Percentiles rank a stretch among this genome's conserved stretches.
These are phyloP conservation scores for Crithidia acanthocephali DNA, from an alignment of 208 protist genomes.

Conservation along the genomic window DNA sequence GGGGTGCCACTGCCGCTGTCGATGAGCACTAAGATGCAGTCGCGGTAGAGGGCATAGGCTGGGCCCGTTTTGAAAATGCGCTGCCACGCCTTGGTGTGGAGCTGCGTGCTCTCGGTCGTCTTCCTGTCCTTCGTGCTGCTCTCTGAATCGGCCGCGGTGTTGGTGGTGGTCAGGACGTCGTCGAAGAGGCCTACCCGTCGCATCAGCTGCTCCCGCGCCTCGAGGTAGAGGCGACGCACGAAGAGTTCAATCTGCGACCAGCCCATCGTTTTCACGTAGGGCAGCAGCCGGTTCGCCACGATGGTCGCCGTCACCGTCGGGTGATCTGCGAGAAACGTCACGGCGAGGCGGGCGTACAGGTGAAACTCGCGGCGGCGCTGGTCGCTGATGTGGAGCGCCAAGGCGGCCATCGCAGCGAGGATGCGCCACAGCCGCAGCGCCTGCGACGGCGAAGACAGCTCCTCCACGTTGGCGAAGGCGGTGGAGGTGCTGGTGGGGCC, in stretches of 20 bases:
- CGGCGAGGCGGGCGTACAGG: conserved; percentile 52
- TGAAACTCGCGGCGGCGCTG: conserved; percentile 49
- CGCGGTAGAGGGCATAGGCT: conserved; percentile 49
- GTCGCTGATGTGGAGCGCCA: conserved; percentile 40
- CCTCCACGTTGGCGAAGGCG: conserved; percentile 33
- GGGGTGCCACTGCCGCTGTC: background rate
- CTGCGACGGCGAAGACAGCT: conserved; percentile 40
- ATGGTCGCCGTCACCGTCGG: conserved; percentile 48
- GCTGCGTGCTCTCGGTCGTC: background rate
- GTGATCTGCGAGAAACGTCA: conserved; percentile 52
- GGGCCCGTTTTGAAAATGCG: conserved; percentile 33
- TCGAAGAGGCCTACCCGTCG: conserved; percentile 9
- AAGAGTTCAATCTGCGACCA: conserved; percentile 61
- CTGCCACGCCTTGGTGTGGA: conserved; percentile 7
- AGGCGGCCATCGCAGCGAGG: conserved; percentile 48
- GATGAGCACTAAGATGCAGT: conserved; percentile 48
- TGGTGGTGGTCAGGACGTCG: background rate
- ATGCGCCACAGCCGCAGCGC: conserved; percentile 52
- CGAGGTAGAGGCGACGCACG: conserved; percentile 58
- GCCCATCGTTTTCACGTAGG: conserved; percentile 48
- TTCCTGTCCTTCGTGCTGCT: background rate
- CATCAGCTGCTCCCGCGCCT: conserved; percentile 50
- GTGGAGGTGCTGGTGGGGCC: conserved; percentile 3
- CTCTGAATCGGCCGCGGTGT: background rate
- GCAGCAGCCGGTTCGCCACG: conserved; percentile 51